Evolutionary conservation across 306 rosid species (phyloP).

Genomic region (Alnus rubra): DNA sequence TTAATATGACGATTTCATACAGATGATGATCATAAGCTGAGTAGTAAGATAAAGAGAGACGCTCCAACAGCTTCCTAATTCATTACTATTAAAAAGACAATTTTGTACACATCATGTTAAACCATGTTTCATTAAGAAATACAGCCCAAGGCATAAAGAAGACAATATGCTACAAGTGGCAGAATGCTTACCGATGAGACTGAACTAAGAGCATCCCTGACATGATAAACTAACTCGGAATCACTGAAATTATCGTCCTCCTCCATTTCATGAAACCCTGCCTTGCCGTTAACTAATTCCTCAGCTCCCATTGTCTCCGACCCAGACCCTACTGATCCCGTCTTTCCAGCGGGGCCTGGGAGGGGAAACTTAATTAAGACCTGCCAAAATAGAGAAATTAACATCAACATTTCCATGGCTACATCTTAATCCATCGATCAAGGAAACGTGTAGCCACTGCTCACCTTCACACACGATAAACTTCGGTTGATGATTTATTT

Average conservation of each 20-base stretch:
- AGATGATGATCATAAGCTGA: background rate
- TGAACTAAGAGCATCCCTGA: slow-evolving; percentile 54
- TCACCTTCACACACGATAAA: no score
- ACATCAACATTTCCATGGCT: background rate
- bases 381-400: background rate
- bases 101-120: background rate
- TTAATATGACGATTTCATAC: background rate
- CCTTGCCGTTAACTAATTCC: slow-evolving; percentile 22
- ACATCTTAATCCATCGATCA: background rate
- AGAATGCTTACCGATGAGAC: slow-evolving; percentile 44
- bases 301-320: slow-evolving; percentile 47
- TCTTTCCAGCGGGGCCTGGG: slow-evolving; percentile 17
- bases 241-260: slow-evolving; percentile 46
- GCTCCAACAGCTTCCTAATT: background rate
- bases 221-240: slow-evolving; percentile 42
- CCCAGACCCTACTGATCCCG: slow-evolving; percentile 21
- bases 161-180: background rate
- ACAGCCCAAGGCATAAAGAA: background rate
- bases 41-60: background rate
- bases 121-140: background rate
- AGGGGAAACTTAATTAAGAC: background rate
- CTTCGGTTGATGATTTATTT: no score
- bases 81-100: background rate
- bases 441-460: background rate
- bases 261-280: slow-evolving; percentile 39